These are phyloP conservation scores for Parastagonospora avenae DNA, from an alignment of 2,329 filamentous ascomycete genomes.

Conservation along the genomic window DNA sequence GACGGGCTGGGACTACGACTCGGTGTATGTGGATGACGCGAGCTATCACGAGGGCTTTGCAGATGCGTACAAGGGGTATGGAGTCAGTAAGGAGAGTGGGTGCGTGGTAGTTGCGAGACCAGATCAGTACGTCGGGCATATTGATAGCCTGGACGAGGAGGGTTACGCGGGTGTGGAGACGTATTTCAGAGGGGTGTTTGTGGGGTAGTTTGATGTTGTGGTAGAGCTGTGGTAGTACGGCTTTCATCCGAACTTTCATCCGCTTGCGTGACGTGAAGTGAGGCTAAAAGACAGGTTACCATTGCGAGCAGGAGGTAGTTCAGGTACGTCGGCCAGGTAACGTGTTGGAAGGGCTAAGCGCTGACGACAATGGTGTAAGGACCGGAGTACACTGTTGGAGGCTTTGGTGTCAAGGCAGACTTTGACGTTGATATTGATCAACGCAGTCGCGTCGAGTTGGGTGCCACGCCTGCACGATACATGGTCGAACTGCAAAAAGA, in stretches of 20 bases:
- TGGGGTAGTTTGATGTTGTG: not conserved
- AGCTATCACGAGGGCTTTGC: conserved; percentile 52
- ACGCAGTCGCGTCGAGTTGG: too few relatives aligned
- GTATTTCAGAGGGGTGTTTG: conserved; percentile 41
- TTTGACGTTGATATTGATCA: too few relatives aligned
- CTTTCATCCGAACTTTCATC: not conserved
- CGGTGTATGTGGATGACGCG: conserved; percentile 54
- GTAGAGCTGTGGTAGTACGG: not conserved
- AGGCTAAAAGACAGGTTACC: too few relatives aligned
- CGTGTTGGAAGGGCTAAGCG: too few relatives aligned
- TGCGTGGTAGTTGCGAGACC: conserved; percentile 66
- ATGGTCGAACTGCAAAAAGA: too few relatives aligned
- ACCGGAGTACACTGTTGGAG: too few relatives aligned
- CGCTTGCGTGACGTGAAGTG: not conserved
- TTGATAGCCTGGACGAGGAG: conserved; percentile 47
- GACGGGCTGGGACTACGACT: conserved; percentile 49
- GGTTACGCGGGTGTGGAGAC: conserved; percentile 33
- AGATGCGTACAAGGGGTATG: conserved; percentile 61
- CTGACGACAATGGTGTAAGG: too few relatives aligned
- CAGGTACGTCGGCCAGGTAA: too few relatives aligned
- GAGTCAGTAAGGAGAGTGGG: conserved; percentile 60
- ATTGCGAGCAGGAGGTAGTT: too few relatives aligned
- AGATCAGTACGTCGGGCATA: conserved; percentile 67
- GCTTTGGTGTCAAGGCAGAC: too few relatives aligned
- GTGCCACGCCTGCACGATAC: too few relatives aligned